Evolutionary conservation across 2,329 filamentous ascomycete genomes (phyloP), one percentile per base, ranked within the genome.

Genomic region (Neonectria faginata): DNA sequence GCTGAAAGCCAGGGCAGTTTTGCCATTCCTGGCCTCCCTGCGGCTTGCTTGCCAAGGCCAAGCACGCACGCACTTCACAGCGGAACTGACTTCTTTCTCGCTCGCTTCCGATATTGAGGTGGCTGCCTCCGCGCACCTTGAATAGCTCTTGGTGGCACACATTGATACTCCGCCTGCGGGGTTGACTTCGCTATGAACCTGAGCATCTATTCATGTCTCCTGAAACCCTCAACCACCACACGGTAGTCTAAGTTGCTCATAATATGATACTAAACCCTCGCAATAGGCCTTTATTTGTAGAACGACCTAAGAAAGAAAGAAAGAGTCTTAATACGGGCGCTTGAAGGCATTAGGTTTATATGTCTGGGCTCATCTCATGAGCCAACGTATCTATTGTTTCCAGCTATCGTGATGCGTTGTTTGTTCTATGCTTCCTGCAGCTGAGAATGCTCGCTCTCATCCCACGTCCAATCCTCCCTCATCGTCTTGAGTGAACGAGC

Each of bases 401-500:
- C 10, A 5, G 12, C 2, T 12, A 5, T 4, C 5, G 11, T 14
- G 31, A 36, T 14, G 11, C 11, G 12, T 36, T 11, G 11, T 36
- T 14, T 31, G 29, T 31, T 31, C 29, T 31, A 16, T 36, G 25
- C 25, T 25, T 25, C 25, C 25, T 25, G 25, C 25, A 25, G 25
- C 25, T 25, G 25, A 25, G 25, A 25, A 25, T 6, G 25, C 25
- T 25, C 5, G 25, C 25, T 25, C 25, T 25, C 5, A 25, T 25
- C 25, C 5, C 5, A 25, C 25, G 25, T 6, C 25, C 25, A 25
- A 25, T 25, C 25, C 25, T 25, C 1, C 25, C 25, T 39, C 39
- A 42, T 18, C 39, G 10, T 71, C 82, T 79, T 76, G 84, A 78
- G 81, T 97, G 93, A 52, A 97, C 96, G 77, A 97, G 79, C 67